phyloP scores from a whole-genome alignment of 495 filamentous ascomycete species.

The Neurospora terricola region DNA sequence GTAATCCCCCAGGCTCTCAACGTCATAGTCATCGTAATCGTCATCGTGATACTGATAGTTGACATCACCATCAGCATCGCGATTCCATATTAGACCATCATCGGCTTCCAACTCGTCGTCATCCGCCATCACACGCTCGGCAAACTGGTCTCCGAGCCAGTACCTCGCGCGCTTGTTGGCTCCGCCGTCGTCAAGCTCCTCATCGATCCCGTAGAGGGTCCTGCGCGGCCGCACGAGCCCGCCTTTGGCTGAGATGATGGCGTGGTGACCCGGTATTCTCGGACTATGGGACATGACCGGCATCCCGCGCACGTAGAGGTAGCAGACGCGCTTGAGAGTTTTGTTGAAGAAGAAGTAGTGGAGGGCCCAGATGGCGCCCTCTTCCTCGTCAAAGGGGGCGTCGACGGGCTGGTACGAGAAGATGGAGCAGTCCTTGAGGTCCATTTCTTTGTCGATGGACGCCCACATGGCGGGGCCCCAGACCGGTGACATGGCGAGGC shows the following conservation, averaged over 20 bases:
- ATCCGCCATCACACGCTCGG: slow-evolving; percentile 27
- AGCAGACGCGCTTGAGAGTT: slow-evolving; percentile 82
- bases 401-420: slow-evolving; percentile 83
- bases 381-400: slow-evolving; percentile 77
- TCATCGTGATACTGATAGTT: slow-evolving; percentile 44
- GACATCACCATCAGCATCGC: slow-evolving; percentile 41
- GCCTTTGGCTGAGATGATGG: slow-evolving; percentile 4
- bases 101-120: slow-evolving; percentile 36
- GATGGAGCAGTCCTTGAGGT: slow-evolving; percentile 67
- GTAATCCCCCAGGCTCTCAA: slow-evolving; percentile 39
- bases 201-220: not conserved
- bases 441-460: slow-evolving; percentile 86
- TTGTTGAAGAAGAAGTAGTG: slow-evolving; percentile 99
- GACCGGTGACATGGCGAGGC: slow-evolving; percentile 28
- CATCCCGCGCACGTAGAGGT: slow-evolving; percentile 79
- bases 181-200: slow-evolving; percentile 21
- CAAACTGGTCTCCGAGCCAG: slow-evolving; percentile 65
- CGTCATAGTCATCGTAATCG: slow-evolving; percentile 33
- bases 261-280: slow-evolving; percentile 16
- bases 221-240: not conserved
- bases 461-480: slow-evolving; percentile 89
- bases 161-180: slow-evolving; percentile 69
- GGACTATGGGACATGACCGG: slow-evolving; percentile 70
- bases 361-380: slow-evolving; percentile 85
- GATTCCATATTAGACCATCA: slow-evolving; percentile 36